Evolutionary conservation across 2,329 filamentous ascomycete genomes (phyloP).

Genomic region (Trichoderma cornu-damae): DNA sequence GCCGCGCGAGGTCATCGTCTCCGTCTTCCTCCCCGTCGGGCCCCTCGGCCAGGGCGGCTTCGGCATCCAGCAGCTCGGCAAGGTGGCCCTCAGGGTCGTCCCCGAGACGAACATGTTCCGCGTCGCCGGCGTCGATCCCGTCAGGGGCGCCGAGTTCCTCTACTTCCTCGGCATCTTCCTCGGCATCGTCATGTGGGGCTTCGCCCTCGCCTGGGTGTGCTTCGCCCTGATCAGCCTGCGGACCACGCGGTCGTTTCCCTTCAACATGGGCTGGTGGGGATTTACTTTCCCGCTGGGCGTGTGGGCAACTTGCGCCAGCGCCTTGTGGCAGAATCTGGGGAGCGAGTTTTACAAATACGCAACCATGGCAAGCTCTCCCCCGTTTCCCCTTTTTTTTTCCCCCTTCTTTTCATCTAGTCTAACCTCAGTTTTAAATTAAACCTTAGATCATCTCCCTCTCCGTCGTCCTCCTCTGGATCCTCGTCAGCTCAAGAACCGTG

Average conservation of each 20-base stretch:
- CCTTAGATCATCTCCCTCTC: constrained; percentile 38
- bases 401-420: background rate
- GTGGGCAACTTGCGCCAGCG: constrained; percentile 38
- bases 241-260: constrained; percentile 39
- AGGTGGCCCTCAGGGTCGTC: constrained; percentile 41
- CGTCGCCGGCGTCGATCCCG: constrained; percentile 32
- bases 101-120: constrained; percentile 42
- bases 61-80: constrained; percentile 48
- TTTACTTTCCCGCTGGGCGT: constrained; percentile 46
- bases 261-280: constrained; percentile 47
- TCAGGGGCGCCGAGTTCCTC: constrained; percentile 40
- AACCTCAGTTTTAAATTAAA: background rate
- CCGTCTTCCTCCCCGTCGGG: constrained; percentile 61
- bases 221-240: constrained; percentile 40
- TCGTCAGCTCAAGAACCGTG: constrained; percentile 38
- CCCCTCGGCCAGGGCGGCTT: constrained; percentile 63
- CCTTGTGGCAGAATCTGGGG: constrained; percentile 38
- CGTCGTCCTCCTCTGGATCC: constrained; percentile 40
- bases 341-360: constrained; percentile 41
- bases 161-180: constrained; percentile 52
- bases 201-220: constrained; percentile 40
- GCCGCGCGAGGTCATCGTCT: constrained; percentile 61
- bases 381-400: accelerated
- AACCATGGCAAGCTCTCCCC: constrained; percentile 31
- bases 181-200: constrained; percentile 42